Percentiles rank a stretch among this genome's conserved stretches.
Evolutionary conservation across 306 rosid genomes (phyloP).

Genomic region (Acmispon strigosus): DNA sequence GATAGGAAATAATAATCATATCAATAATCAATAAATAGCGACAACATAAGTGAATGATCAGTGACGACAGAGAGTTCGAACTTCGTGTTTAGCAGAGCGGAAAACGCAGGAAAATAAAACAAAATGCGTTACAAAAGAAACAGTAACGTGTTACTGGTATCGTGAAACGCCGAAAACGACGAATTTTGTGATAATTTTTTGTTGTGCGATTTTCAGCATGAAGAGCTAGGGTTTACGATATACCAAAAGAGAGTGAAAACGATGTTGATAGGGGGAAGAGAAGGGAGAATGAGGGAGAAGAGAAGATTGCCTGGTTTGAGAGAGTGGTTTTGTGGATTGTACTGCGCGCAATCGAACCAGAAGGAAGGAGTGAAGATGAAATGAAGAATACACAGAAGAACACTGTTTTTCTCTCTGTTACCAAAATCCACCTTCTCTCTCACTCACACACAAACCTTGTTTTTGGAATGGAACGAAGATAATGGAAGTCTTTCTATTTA

Average conservation of each 20-base stretch:
- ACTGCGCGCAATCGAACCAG: no score
- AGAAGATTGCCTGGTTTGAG: no score
- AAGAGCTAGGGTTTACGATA: constrained; percentile 30
- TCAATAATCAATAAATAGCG: no score
- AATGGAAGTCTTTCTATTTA: no score
- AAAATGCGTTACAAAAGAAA: not conserved
- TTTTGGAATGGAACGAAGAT: no score
- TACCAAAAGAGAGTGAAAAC: not conserved
- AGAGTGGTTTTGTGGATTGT: no score
- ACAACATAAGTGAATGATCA: no score
- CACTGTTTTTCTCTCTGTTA: no score
- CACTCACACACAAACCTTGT: no score
- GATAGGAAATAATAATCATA: not conserved
- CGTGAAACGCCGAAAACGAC: not conserved
- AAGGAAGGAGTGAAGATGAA: no score
- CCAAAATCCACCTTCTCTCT: no score
- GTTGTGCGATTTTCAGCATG: not conserved
- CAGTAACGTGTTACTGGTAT: not conserved
- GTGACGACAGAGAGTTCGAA: not conserved
- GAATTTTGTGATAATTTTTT: not conserved
- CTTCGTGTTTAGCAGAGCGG: not conserved
- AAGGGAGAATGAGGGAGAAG: not conserved
- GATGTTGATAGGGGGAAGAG: not conserved
- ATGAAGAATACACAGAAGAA: no score
- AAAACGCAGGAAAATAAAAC: not conserved